These are phyloP conservation scores for Penicillium oxalicum DNA, from an alignment of 2,329 filamentous ascomycete genomes.

Conservation along the genomic window DNA sequence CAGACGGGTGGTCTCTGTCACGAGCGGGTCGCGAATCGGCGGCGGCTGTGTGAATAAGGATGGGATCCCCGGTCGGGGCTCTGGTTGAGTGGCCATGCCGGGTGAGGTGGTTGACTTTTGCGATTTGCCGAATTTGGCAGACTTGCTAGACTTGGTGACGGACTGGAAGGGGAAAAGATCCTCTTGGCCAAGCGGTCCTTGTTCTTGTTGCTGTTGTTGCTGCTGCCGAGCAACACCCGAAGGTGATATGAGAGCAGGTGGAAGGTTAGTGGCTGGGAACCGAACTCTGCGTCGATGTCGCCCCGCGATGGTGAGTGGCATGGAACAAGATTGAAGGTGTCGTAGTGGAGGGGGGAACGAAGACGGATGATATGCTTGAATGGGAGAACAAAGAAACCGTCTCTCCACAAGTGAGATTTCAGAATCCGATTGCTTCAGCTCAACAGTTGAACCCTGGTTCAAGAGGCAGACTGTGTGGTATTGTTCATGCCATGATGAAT, in stretches of 20 bases:
- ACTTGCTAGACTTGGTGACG: neutral
- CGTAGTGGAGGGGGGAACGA: neutral
- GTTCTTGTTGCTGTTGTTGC: neutral
- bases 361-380: neutral
- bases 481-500: neutral
- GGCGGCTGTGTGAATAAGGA: slow-evolving; percentile 45
- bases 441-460: neutral
- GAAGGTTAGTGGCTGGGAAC: slow-evolving; percentile 25
- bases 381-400: neutral
- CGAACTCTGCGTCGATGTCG: slow-evolving; percentile 37
- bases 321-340: slow-evolving; percentile 11
- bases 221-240: neutral
- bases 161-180: neutral
- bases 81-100: slow-evolving; percentile 20
- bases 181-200: slow-evolving; percentile 10
- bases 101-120: neutral
- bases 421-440: neutral
- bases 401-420: neutral
- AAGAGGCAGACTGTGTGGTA: neutral
- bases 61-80: slow-evolving; percentile 28
- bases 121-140: neutral
- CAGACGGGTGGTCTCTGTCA: slow-evolving; percentile 60
- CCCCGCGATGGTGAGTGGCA: slow-evolving; percentile 31
- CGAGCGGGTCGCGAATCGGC: slow-evolving; percentile 58
- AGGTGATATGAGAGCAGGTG: slow-evolving; percentile 9